Evolutionary conservation across 2,329 filamentous ascomycete species (phyloP).

Genomic region (Aspergillus clavatus): DNA sequence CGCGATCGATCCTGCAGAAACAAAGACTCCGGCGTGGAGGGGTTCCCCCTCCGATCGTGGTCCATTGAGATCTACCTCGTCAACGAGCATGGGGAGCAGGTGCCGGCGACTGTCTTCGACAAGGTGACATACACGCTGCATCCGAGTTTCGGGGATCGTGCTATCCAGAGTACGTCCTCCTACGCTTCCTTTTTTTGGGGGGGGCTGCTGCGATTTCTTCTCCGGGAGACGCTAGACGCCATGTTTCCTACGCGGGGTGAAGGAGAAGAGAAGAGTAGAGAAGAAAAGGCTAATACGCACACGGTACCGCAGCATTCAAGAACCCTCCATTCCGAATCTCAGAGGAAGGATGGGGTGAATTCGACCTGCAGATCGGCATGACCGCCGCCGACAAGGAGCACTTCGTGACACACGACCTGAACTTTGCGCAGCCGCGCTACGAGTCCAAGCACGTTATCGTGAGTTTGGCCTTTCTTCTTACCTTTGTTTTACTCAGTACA

Average conservation of each 20-base stretch:
- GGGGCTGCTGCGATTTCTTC: not conserved
- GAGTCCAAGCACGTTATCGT: constrained; percentile 74
- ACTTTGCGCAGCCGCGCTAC: constrained; percentile 78
- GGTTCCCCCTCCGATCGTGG: constrained; percentile 91
- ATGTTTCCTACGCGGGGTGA: too few relatives aligned
- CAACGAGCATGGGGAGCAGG: constrained; percentile 79
- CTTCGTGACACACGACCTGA: constrained; percentile 78
- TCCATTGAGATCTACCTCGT: constrained; percentile 78
- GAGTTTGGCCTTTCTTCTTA: too few relatives aligned
- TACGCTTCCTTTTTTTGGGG: not conserved
- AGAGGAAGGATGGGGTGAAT: constrained; percentile 98
- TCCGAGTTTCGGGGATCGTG: constrained; percentile 79
- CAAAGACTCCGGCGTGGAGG: constrained; percentile 74
- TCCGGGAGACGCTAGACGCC: too few relatives aligned
- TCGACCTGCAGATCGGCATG: constrained; percentile 85
- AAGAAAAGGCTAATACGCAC: constrained; percentile 5
- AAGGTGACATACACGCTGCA: constrained; percentile 92
- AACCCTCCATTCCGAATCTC: constrained; percentile 81
- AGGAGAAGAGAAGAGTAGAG: not conserved
- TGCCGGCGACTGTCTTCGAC: constrained; percentile 78
- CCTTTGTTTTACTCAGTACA: too few relatives aligned
- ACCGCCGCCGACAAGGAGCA: constrained; percentile 84
- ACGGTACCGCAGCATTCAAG: constrained; percentile 59
- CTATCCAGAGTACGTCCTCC: constrained; percentile 67
- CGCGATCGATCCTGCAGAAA: constrained; percentile 48